Evolutionary conservation across 306 rosid species (phyloP).

Genomic region (Fagus sylvatica): DNA sequence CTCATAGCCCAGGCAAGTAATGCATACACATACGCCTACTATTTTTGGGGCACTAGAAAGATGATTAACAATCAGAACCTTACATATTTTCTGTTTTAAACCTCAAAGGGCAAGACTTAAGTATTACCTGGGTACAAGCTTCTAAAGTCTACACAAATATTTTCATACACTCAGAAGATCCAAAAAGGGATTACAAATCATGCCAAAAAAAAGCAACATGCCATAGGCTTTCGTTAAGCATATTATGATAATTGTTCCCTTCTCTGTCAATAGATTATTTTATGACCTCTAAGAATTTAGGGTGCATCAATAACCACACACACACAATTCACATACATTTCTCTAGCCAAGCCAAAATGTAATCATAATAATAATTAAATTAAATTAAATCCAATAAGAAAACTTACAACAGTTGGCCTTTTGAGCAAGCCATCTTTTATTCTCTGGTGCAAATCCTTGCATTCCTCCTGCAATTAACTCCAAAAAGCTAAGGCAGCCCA

Average conservation of each 20-base stretch:
- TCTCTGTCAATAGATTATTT: conserved; percentile 12
- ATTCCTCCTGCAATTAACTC: conserved; percentile 70
- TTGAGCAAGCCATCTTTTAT: conserved; percentile 62
- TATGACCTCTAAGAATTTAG: too few relatives aligned
- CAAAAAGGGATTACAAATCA: not conserved
- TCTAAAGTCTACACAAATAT: too few relatives aligned
- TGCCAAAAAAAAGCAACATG: not conserved
- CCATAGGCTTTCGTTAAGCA: conserved; percentile 7
- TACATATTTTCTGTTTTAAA: too few relatives aligned
- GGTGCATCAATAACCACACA: not conserved
- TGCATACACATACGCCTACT: too few relatives aligned
- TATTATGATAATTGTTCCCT: conserved; percentile 12
- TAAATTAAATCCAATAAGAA: not conserved
- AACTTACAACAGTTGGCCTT: conserved; percentile 64
- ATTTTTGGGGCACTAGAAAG: too few relatives aligned
- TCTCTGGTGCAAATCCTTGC: conserved; percentile 67
- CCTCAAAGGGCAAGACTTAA: too few relatives aligned
- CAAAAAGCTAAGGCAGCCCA: conserved; percentile 20
- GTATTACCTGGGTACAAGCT: too few relatives aligned
- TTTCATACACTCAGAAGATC: too few relatives aligned
- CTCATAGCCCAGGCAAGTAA: too few relatives aligned
- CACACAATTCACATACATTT: not conserved
- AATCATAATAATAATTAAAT: conserved; percentile 6
- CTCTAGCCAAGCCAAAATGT: not conserved
- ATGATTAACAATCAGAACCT: too few relatives aligned